Conservation (phyloP, 164 flowering plant species). For the Nymphaea thermarum region DNA sequence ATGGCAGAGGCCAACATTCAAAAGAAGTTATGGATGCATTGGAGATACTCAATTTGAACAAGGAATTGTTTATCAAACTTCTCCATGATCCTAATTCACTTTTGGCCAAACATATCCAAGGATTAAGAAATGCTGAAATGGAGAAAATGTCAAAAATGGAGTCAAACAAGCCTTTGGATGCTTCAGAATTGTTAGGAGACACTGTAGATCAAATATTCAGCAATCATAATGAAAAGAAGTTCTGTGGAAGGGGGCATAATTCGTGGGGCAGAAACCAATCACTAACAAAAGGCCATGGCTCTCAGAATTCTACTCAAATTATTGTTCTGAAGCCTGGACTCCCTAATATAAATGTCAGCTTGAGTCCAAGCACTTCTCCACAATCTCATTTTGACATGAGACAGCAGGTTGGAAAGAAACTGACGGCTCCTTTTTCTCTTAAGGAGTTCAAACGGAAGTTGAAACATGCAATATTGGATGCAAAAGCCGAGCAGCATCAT, state of each 20-base stretch:
- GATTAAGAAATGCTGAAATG: slow-evolving; percentile 18
- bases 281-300: neutral
- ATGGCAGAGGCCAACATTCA: slow-evolving; percentile 21
- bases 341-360: slow-evolving; percentile 4
- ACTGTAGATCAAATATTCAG: too few relatives aligned
- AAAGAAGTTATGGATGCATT: slow-evolving; percentile 53
- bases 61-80: slow-evolving; percentile 38
- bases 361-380: slow-evolving; percentile 9
- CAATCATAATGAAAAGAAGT: too few relatives aligned
- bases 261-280: too few relatives aligned
- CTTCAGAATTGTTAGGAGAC: slow-evolving; percentile 11
- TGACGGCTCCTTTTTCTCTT: slow-evolving; percentile 34
- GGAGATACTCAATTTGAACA: slow-evolving; percentile 41
- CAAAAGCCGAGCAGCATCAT: slow-evolving; percentile 33
- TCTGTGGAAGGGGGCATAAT: too few relatives aligned
- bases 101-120: slow-evolving; percentile 32
- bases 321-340: slow-evolving; percentile 70
- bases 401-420: slow-evolving; percentile 21
- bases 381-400: slow-evolving; percentile 1
- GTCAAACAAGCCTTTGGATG: slow-evolving; percentile 13
- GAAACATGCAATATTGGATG: slow-evolving; percentile 35
- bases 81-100: slow-evolving; percentile 44
- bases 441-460: slow-evolving; percentile 57
- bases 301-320: slow-evolving; percentile 40
- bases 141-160: slow-evolving; percentile 14